phyloP scores from a whole-genome alignment of 768 basidiomycete species.

The Peribolospora baueri region DNA sequence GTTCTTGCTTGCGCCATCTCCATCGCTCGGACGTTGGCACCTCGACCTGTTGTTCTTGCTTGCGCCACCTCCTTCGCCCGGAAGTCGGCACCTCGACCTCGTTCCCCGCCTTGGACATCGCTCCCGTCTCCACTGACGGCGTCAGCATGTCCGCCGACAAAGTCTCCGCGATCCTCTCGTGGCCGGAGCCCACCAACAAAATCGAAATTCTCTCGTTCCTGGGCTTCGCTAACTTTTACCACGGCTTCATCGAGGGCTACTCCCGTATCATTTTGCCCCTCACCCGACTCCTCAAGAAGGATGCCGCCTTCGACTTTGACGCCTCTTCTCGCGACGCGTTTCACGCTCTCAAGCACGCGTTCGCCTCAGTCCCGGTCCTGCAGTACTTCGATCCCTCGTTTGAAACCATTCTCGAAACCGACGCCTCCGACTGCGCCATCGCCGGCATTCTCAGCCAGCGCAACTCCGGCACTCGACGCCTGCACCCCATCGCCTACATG shows the following conservation, averaged over 20 bases:
- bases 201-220: constrained; percentile 24
- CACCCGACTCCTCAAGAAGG: constrained; percentile 10
- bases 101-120: no score
- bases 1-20: no score
- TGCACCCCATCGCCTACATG: constrained; percentile 21
- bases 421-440: no score
- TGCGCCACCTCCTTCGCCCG: no score
- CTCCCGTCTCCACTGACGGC: constrained; percentile 13
- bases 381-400: no score
- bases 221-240: constrained; percentile 28
- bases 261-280: constrained; percentile 17
- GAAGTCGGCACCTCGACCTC: no score
- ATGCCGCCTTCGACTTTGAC: not conserved
- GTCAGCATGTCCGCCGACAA: constrained; percentile 25
- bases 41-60: no score
- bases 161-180: constrained; percentile 20
- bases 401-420: no score
- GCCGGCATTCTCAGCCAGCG: no score
- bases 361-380: no score
- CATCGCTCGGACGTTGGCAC: no score
- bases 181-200: constrained; percentile 20
- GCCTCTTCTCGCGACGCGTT: constrained; percentile 3
- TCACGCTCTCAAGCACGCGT: constrained; percentile 1
- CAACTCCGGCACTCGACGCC: not conserved
- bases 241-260: constrained; percentile 22